Base-by-base conservation (phyloP, 768 basidiomycete species). In the Auricularia heimuer region DNA sequence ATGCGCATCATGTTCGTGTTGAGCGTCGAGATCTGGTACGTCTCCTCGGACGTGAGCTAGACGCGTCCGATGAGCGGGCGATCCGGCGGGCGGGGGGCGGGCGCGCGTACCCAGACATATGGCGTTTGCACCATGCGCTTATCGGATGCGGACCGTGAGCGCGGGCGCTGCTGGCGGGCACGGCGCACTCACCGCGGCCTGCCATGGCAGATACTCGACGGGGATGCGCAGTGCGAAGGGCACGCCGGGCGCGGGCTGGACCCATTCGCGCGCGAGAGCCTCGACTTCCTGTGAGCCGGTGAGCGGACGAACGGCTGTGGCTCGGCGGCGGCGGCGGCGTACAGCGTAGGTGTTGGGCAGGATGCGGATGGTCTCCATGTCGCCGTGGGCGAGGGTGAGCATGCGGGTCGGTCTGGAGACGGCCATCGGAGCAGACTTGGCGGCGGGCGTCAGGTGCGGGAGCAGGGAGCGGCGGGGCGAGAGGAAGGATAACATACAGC, bases 11-110 rank as follows among this genome's bases (percentile, higher is more conserved):
- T 90, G 72, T 89, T 87, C 11, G 90, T 85, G 64, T 88, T 87
- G 81, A 88, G 86, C 65, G 84, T 83, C n/a, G 92, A 90, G 67
- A 94, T 92, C 78, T 92, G 89, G 73, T 86, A 94, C 6, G 92
- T 92, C 70, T 92, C 92, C 72, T 94, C 90, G 62, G 87, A 83
- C 14, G 88, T 90, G 65, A 93, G 78, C 90, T 92, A 68, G 12
- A 63, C 62, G 47, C 14, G 45, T 69, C 34, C 67, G 67, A 67
- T 60, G 21, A 64, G 6, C 56, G 36, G 74, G 51, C 67, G 67
- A 24, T 29, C 62, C 42, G 62, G 44, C 18, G 24, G 65, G 68
- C 63, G 69, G 62, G 64, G 54, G 58, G 62, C 61, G 56, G 35
- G 65, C 58, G 69, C 62, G 76, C 85, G 62, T 73, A 90, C 91